Base-by-base conservation (phyloP, 148 eudicot species). In the Silene uniflora region DNA sequence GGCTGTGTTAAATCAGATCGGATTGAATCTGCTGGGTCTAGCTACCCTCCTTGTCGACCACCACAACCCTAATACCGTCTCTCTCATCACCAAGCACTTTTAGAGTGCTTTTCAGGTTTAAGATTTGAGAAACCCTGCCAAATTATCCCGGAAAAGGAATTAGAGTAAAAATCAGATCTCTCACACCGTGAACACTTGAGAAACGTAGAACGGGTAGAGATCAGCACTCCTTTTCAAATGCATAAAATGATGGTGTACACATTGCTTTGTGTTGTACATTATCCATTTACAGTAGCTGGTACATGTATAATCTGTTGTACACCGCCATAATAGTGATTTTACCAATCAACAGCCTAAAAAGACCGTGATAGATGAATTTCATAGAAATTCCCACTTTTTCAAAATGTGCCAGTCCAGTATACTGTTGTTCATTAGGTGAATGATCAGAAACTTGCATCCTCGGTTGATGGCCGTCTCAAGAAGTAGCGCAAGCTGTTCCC, bases 391-490 rank as follows among this genome's bases (percentile, higher is more conserved):
- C 49, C 27, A 42, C 13, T 13, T 64, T 32, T 7, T 22, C 18
- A 46, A 69, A 46, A 24, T 71, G 39, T 65, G 63, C 32, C 25
- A 47, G 78, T 75, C 67, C 72, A 64, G 62, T 5, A 11, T 60
- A 24, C 42, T 13, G 6, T 56, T 66, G 32, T 47, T 75, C 70
- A 17, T 64, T 19, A 63, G 35, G 23, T 18, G 46, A 49, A 21
- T 24, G 24, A 69, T 91, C 76, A 93, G 83, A 93, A 93, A 80
- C 98, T 93, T 44, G 92, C 86, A 52, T 93, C 98, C 75, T 91
- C 98, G 44, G 98, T 93, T 69, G 90, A 23, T 60, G 98, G 97
- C 47, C 98, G 88, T 91, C 90, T 90, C 84, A 93, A 80, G 80
- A 62, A 91, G 75, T 93, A 93, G 47, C 95, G 86, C 81, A 93